Evolutionary conservation across 2,329 filamentous ascomycete genomes (phyloP).

Genomic region (Lachnellula cervina): DNA sequence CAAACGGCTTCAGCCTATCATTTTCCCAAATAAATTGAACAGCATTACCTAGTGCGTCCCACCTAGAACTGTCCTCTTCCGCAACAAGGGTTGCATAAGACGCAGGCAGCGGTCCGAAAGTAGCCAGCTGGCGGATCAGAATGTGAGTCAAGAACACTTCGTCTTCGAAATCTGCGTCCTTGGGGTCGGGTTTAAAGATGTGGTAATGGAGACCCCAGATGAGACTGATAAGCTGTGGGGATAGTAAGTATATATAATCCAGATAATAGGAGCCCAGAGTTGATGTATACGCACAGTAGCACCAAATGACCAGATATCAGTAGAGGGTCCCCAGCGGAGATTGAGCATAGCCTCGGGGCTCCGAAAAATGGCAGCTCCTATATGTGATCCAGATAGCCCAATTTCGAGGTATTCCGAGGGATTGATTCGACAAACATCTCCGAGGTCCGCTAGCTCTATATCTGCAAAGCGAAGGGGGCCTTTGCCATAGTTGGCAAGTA

Average conservation of each 20-base stretch:
- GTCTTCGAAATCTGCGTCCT: constrained; percentile 15
- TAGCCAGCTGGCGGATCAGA: constrained; percentile 14
- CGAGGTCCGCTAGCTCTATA: constrained; percentile 33
- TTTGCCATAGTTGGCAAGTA: constrained; percentile 33
- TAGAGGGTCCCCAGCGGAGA: constrained; percentile 33
- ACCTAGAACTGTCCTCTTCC: constrained; percentile 14
- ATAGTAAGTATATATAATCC: constrained; percentile 13
- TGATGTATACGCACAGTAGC: constrained; percentile 28
- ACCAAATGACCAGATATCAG: constrained; percentile 39
- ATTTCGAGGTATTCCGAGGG: constrained; percentile 21
- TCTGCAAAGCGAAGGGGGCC: constrained; percentile 30
- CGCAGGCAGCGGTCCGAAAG: constrained; percentile 15
- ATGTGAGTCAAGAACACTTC: constrained; percentile 15
- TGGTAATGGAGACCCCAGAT: constrained; percentile 25
- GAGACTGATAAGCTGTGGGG: constrained; percentile 23
- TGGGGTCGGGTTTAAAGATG: constrained; percentile 23
- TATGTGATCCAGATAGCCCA: constrained; percentile 19
- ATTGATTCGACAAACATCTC: constrained; percentile 21
- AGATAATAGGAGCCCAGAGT: constrained; percentile 11
- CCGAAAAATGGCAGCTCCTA: constrained; percentile 35
- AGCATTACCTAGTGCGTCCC: constrained; percentile 12
- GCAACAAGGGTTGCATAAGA: constrained; percentile 16
- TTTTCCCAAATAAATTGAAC: constrained; percentile 16
- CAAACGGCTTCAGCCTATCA: constrained; percentile 14
- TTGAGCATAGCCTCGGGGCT: constrained; percentile 35